phyloP scores from a whole-genome alignment of 768 basidiomycete species.

The Porpolomopsis calyptriformis region DNA sequence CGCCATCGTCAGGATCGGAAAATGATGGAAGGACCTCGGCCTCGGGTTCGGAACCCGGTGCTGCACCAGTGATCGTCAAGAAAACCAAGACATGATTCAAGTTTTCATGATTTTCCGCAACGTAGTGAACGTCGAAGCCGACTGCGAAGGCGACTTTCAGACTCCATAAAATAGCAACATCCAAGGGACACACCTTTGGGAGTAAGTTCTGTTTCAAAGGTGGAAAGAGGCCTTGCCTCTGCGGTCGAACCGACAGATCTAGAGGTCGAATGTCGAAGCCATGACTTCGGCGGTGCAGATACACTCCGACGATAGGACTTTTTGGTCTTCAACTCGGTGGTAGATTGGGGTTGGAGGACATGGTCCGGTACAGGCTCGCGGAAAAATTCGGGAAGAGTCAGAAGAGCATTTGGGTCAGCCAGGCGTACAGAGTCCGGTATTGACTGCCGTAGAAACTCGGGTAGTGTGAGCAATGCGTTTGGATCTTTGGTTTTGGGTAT shows the following conservation, averaged over 20 bases:
- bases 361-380: slow-evolving; percentile 34
- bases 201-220: not conserved
- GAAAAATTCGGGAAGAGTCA: slow-evolving; percentile 52
- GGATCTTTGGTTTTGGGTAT: slow-evolving; percentile 33
- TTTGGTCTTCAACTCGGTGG: slow-evolving; percentile 15
- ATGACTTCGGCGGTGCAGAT: slow-evolving; percentile 51
- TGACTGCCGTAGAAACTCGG: slow-evolving; percentile 54
- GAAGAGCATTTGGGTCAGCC: slow-evolving; percentile 36
- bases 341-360: slow-evolving; percentile 7
- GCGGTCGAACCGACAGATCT: slow-evolving; percentile 12
- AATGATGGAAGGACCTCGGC: slow-evolving; percentile 54
- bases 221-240: slow-evolving; percentile 11
- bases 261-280: slow-evolving; percentile 36
- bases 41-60: slow-evolving; percentile 42
- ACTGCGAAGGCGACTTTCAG: slow-evolving; percentile 7
- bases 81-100: slow-evolving; percentile 73
- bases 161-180: not conserved
- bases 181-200: not conserved
- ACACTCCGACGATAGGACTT: slow-evolving; percentile 39
- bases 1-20: slow-evolving; percentile 32
- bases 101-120: slow-evolving; percentile 78
- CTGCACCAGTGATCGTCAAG: slow-evolving; percentile 43
- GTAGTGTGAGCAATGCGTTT: slow-evolving; percentile 42
- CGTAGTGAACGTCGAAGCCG: slow-evolving; percentile 38
- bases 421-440: slow-evolving; percentile 26